Evolutionary conservation across 1,139 yeast genomes (phyloP).

Genomic region (Komagataea norvegica): DNA sequence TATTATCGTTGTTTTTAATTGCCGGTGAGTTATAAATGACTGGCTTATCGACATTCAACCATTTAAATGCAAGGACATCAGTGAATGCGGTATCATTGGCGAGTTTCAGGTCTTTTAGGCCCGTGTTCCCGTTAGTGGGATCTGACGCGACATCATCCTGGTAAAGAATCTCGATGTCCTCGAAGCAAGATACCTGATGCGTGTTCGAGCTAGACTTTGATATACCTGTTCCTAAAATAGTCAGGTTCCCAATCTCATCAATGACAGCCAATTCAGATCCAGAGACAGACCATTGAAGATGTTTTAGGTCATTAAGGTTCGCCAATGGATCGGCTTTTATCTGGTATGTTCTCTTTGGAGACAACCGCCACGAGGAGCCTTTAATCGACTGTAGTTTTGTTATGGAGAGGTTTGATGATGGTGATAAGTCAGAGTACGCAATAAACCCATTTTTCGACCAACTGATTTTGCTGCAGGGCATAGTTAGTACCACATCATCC

Average conservation of each 20-base stretch:
- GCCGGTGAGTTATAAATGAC: constrained; percentile 55
- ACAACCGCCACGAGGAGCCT: constrained; percentile 63
- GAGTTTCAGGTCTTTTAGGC: constrained; percentile 7
- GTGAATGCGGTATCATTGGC: constrained; percentile 18
- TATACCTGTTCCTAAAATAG: constrained; percentile 29
- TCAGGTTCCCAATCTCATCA: constrained; percentile 35
- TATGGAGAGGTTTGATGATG: constrained; percentile 36
- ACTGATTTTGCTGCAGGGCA: constrained; percentile 37
- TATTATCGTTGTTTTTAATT: constrained; percentile 20
- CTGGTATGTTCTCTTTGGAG: constrained; percentile 44
- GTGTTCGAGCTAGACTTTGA: constrained; percentile 13
- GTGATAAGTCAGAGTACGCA: constrained; percentile 41
- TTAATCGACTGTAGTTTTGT: constrained; percentile 61
- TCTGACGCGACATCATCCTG: constrained; percentile 27
- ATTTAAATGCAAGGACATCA: constrained; percentile 50
- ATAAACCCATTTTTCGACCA: constrained; percentile 78
- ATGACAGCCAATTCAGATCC: constrained; percentile 40
- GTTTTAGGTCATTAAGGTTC: constrained; percentile 26
- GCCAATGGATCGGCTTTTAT: constrained; percentile 29
- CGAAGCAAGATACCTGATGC: constrained; percentile 23
- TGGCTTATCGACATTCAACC: constrained; percentile 68
- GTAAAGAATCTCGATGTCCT: constrained; percentile 32
- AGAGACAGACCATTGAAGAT: constrained; percentile 37
- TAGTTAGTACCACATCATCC: no score
- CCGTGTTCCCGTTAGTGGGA: constrained; percentile 18